These are phyloP conservation scores for Tremella mesenterica DNA, from an alignment of 768 basidiomycete genomes.

Conservation along the genomic window DNA sequence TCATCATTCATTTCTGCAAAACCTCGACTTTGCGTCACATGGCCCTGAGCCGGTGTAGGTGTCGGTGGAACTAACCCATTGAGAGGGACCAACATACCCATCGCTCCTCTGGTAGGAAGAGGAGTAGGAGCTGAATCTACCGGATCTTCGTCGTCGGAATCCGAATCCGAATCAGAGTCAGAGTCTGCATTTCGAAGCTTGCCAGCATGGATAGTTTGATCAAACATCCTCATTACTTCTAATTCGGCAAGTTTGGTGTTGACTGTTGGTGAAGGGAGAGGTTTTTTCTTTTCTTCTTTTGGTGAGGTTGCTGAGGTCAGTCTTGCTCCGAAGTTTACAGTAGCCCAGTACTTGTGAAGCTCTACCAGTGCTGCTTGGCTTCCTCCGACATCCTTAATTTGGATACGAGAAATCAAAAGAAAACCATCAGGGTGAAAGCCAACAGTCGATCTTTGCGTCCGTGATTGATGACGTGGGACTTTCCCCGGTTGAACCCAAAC, in stretches of 20 bases:
- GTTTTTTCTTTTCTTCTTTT: constrained; percentile 21
- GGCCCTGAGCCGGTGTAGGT: constrained; percentile 42
- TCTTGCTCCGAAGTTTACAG: too few relatives aligned
- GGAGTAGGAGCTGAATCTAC: constrained; percentile 30
- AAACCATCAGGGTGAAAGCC: neutral
- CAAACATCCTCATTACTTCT: constrained; percentile 94
- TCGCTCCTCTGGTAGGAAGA: constrained; percentile 20
- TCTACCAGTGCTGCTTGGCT: too few relatives aligned
- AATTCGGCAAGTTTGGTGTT: constrained; percentile 92
- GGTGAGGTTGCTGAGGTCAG: constrained; percentile 41
- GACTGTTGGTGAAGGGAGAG: constrained; percentile 60
- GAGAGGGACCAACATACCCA: constrained; percentile 30
- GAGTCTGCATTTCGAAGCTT: constrained; percentile 18
- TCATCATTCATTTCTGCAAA: neutral
- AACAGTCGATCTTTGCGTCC: too few relatives aligned
- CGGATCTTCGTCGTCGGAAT: constrained; percentile 29
- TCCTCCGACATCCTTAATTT: too few relatives aligned
- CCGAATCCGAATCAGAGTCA: constrained; percentile 28
- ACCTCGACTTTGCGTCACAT: constrained; percentile 5
- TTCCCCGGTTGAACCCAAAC: too few relatives aligned
- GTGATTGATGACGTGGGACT: too few relatives aligned
- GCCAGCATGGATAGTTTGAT: constrained; percentile 48
- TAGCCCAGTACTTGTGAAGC: too few relatives aligned
- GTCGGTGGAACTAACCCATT: constrained; percentile 40
- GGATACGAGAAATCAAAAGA: too few relatives aligned